phyloP scores from a whole-genome alignment of 768 basidiomycete species.

The Suillus occidentalis region DNA sequence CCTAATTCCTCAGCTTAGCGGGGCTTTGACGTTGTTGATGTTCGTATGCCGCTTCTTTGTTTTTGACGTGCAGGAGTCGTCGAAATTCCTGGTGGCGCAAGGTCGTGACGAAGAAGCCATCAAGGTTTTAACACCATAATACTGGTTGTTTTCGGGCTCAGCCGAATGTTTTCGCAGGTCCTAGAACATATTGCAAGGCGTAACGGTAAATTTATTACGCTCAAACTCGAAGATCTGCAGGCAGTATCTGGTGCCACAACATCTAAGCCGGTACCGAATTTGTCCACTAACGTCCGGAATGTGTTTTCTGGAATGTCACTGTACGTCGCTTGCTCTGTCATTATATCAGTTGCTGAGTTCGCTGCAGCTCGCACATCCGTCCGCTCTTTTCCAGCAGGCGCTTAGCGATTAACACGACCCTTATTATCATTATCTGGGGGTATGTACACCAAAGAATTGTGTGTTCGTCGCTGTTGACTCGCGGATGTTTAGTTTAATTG shows the following conservation, averaged over 20 bases:
- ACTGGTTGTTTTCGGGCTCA: background rate
- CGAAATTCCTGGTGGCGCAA: constrained; percentile 59
- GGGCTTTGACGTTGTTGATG: constrained; percentile 48
- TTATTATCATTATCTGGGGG: constrained; percentile 56
- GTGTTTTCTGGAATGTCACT: constrained; percentile 41
- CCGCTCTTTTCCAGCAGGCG: constrained; percentile 48
- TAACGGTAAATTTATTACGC: constrained; percentile 45
- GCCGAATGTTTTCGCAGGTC: constrained; percentile 31
- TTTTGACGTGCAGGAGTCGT: constrained; percentile 60
- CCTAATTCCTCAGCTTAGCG: constrained; percentile 28
- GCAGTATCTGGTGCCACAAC: constrained; percentile 25
- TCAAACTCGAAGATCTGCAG: constrained; percentile 46
- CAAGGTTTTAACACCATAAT: constrained; percentile 26
- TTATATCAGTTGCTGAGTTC: background rate
- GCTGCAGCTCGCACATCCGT: constrained; percentile 44
- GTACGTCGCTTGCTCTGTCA: constrained; percentile 28
- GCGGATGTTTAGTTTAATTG: constrained; percentile 38
- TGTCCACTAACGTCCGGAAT: constrained; percentile 27
- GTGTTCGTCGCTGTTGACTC: background rate
- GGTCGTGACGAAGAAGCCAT: constrained; percentile 59
- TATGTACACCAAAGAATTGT: constrained; percentile 20
- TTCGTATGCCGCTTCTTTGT: constrained; percentile 56
- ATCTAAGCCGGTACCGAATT: constrained; percentile 15
- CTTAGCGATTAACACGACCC: constrained; percentile 44
- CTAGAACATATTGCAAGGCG: constrained; percentile 48